phyloP scores from a whole-genome alignment of 1,284 basidiomycete species.

The Tilletia setariae region DNA sequence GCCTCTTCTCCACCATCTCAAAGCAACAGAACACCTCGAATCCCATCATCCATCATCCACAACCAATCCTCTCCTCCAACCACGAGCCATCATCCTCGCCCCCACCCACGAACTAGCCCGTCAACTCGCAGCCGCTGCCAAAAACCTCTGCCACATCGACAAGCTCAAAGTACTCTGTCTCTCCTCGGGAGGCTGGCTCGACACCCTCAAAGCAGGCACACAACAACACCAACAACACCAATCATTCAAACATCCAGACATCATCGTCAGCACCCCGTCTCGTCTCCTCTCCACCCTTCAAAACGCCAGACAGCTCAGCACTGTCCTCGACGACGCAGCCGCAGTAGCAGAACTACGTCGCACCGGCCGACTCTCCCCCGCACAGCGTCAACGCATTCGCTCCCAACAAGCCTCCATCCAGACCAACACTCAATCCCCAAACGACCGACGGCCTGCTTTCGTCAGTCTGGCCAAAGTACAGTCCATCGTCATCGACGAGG shows the following conservation, averaged over 20 bases:
- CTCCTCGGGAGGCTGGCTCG: conserved; percentile 13
- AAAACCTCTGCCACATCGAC: conserved; percentile 68
- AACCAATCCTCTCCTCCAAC: conserved; percentile 46
- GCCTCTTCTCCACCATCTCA: conserved; percentile 17
- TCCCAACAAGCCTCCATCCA: too few relatives aligned
- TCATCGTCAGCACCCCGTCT: conserved; percentile 14
- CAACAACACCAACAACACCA: neutral
- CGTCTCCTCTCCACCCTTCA: neutral
- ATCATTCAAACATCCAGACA: conserved; percentile 5
- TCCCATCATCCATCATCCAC: conserved; percentile 7
- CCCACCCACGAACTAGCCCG: conserved; percentile 83
- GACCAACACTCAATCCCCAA: neutral
- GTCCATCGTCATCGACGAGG: conserved; percentile 83
- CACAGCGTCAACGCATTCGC: too few relatives aligned
- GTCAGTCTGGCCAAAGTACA: conserved; percentile 65
- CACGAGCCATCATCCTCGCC: conserved; percentile 73
- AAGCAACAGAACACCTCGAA: conserved; percentile 10
- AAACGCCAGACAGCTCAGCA: neutral
- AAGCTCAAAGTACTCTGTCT: conserved; percentile 73
- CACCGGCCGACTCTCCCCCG: neutral
- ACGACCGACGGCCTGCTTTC: neutral
- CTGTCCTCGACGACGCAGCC: conserved; percentile 3
- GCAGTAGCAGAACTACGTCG: neutral
- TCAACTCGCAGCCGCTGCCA: conserved; percentile 71
- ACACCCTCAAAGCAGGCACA: conserved; percentile 2